A percentile compares a stretch with the other conserved stretches of the same genome.
These are phyloP conservation scores for Apiotrichum domesticum DNA, from an alignment of 1,284 basidiomycete genomes.

Conservation along the genomic window DNA sequence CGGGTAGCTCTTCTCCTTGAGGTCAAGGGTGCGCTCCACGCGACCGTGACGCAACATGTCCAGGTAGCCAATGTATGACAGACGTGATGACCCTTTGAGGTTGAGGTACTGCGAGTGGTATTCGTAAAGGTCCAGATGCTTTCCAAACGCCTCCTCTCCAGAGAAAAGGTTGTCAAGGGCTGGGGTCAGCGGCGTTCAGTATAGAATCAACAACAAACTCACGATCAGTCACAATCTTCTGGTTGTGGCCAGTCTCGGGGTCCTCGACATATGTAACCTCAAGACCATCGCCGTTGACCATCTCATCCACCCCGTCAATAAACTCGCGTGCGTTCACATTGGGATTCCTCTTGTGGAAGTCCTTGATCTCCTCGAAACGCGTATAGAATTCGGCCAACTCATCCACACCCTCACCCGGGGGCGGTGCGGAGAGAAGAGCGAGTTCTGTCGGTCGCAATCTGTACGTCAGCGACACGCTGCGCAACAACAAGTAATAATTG, in stretches of 20 bases:
- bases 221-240: conserved; percentile 55
- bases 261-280: conserved; percentile 54
- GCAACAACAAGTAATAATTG: background rate
- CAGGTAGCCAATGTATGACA: conserved; percentile 87
- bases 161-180: conserved; percentile 85
- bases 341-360: conserved; percentile 93
- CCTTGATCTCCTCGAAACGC: conserved; percentile 87
- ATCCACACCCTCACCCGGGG: conserved; percentile 51
- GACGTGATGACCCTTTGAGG: conserved; percentile 68
- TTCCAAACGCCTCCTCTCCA: conserved; percentile 91
- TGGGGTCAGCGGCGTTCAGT: conserved; percentile 34
- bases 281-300: conserved; percentile 50
- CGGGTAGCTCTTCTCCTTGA: conserved; percentile 63
- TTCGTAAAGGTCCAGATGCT: conserved; percentile 87
- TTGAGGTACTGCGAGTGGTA: conserved; percentile 88
- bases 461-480: conserved; percentile 24
- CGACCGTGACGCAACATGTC: conserved; percentile 58
- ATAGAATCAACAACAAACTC: conserved; percentile 14
- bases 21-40: conserved; percentile 59
- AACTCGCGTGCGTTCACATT: conserved; percentile 72
- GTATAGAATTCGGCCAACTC: conserved; percentile 91
- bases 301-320: conserved; percentile 70
- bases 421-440: conserved; percentile 47
- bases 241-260: conserved; percentile 49
- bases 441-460: conserved; percentile 49